Base-by-base conservation (phyloP, 2,329 filamentous ascomycete genomes). In the Microcera coccophila region DNA sequence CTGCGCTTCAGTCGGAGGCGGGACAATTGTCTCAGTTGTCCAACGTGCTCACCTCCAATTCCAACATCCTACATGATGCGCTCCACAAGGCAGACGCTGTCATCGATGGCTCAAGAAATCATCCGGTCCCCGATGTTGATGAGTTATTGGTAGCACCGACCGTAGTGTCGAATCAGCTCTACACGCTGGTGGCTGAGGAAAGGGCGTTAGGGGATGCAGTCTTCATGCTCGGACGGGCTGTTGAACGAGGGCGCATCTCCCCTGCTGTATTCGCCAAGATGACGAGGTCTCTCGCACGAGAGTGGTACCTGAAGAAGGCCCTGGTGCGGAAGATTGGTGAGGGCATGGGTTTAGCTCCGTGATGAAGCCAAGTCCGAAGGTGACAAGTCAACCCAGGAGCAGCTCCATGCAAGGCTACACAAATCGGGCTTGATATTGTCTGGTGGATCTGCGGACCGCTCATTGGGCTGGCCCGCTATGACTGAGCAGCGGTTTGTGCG, bases 131-230 rank as follows among this genome's bases (percentile, higher is more conserved):
- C 0, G 80, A 84, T 36, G 85, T 97, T 37, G 93, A 98, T 62
- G 90, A 95, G 47, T 76, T 97, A 24, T 74, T 98, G 3, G 88
- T 96, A n/a, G 89, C 90, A 3, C 90, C 91, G 1, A 96, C 89
- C 0, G 85, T 96, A 2, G 93, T 96, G 4, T 88, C 87, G 1
- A 90, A 91, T 52, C 93, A 98, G 71, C 71, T 98, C 17, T 98
- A 97, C 66, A 82, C 84, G 36, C 73, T 94, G 2, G 87, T 90
- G 20, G 89, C 90, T 2, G 93, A 98, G 62, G 91, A 96, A 68
- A 78, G 85, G 52, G 90, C 87, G 3, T 78, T 95, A 36, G 85
- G 85, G 22, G 91, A 96, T 62, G 86, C 89, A 3, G 81, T 97
- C 49, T 95, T 93, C 60, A 83, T 90, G 49, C 71, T 94, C 12